These are phyloP conservation scores for Protomyces lactucae-debilis DNA, from an alignment of 1,139 yeast genomes.

Conservation along the genomic window DNA sequence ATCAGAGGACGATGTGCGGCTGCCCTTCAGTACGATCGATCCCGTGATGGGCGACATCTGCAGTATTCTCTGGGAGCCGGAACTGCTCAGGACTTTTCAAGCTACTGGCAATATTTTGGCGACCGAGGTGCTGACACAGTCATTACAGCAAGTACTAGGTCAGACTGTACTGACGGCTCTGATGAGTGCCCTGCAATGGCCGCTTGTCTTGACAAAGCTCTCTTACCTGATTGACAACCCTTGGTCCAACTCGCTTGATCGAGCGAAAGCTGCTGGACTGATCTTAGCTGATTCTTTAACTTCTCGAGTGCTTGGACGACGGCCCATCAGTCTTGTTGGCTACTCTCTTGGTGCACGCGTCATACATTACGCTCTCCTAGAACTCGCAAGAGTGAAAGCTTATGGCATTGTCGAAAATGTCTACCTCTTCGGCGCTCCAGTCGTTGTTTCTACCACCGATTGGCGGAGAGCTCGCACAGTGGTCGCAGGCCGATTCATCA, in stretches of 20 bases:
- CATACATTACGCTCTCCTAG: conserved; percentile 82
- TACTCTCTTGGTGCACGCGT: conserved; percentile 92
- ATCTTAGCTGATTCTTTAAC: conserved; percentile 86
- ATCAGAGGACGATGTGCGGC: conserved; percentile 87
- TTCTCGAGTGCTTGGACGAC: conserved; percentile 79
- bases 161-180: conserved; percentile 86
- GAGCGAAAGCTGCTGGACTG: conserved; percentile 94
- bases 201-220: conserved; percentile 83
- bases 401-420: conserved; percentile 88
- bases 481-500: conserved; percentile 84
- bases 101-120: conserved; percentile 92
- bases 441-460: conserved; percentile 73
- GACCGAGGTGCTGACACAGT: conserved; percentile 79
- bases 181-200: conserved; percentile 93
- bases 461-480: conserved; percentile 74
- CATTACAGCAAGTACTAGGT: conserved; percentile 91
- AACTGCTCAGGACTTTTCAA: conserved; percentile 92
- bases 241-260: conserved; percentile 92
- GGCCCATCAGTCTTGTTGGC: conserved; percentile 91
- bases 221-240: conserved; percentile 92
- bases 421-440: conserved; percentile 80
- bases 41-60: conserved; percentile 96
- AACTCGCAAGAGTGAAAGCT: conserved; percentile 79
- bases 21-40: conserved; percentile 93
- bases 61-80: conserved; percentile 96